Conservation (phyloP, 805 yeast genomes). For the Lachancea mirantina region DNA sequence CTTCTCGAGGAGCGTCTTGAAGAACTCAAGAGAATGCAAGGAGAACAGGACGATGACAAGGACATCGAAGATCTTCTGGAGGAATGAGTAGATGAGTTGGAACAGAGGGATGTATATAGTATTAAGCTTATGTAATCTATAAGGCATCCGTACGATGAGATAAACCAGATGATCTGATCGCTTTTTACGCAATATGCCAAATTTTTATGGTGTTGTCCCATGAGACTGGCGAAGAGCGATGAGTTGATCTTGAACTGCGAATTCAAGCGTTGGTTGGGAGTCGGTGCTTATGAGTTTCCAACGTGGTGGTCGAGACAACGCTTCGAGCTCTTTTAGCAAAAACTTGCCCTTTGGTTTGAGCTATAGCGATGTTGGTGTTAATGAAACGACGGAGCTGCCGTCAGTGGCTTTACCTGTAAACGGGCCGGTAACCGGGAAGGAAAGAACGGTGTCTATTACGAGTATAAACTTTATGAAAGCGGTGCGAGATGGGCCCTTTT, state of each 20-base stretch:
- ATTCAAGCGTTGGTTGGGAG: too few species aligned
- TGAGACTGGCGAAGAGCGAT: too few species aligned
- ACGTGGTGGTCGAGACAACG: conserved; percentile 38
- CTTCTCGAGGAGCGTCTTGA: conserved; percentile 42
- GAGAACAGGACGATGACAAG: conserved; percentile 39
- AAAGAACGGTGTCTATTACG: conserved; percentile 46
- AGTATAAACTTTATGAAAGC: conserved; percentile 46
- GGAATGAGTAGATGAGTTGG: too few species aligned
- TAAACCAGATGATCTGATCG: too few species aligned
- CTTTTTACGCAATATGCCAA: too few species aligned
- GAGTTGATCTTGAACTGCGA: too few species aligned
- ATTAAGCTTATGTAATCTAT: too few species aligned
- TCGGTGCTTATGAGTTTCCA: conserved; percentile 44
- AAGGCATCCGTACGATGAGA: too few species aligned
- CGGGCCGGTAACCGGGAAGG: conserved; percentile 47
- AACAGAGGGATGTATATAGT: too few species aligned
- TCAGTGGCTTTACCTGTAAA: conserved; percentile 53
- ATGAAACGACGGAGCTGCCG: conserved; percentile 35
- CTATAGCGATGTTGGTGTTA: conserved; percentile 48
- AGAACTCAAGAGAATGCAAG: conserved; percentile 34
- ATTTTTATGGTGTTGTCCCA: too few species aligned
- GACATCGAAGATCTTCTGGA: conserved; percentile 66
- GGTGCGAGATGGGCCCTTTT: conserved; percentile 62
- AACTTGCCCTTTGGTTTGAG: conserved; percentile 67
- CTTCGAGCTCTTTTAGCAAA: conserved; percentile 31